Evolutionary conservation across 2,329 filamentous ascomycete species (phyloP), one percentile per base, ranked within the genome.

Genomic region (Penicillium sp.): DNA sequence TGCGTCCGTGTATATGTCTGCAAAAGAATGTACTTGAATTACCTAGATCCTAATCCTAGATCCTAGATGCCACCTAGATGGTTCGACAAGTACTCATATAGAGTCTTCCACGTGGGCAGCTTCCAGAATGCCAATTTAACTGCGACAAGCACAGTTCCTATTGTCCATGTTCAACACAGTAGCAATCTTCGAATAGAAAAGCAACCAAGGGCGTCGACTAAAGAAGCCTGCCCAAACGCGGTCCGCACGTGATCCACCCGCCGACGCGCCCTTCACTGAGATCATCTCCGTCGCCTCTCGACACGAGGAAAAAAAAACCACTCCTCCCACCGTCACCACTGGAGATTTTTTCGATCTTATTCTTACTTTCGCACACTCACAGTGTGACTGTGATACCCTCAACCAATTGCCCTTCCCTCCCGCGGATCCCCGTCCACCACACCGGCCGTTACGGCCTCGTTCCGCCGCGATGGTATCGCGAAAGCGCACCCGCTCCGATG

Each of bases 401-500:
- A 18, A 31, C 25, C 22, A 45, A 51, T 50, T 44, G 40, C 31
- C 38, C 24, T 38, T 13, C 44, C 33, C 22, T 24, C 41, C 40
- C 33, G 38, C 44, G 39, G 43, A 54, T 50, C 36, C 50, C 39
- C 14, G 25, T 44, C 8, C 38, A 55, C 56, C 61, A 49, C 51
- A 57, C 59, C 64, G 65, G 64, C 58, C 59, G 57, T 61, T 35
- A 66, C 56, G 63, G 61, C 63, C 59, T 62, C 50, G 59, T 67
- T 56, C 63, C 63, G 63, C 64, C 66, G 69, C 64, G 60, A 81
- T 80, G 79, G 75, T 74, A 64, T 75, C 79, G 70, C 77, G 79
- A 71, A 82, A 82, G 72, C 78, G 80, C 67, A 75, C 69, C 61
- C 73, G 77, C 66, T 79, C 79, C 63, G 80, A 82, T 67, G 77